These are phyloP conservation scores for Apophysomyces sp. DNA, from an alignment of 371 early-diverging fungal genomes.

Conservation along the genomic window DNA sequence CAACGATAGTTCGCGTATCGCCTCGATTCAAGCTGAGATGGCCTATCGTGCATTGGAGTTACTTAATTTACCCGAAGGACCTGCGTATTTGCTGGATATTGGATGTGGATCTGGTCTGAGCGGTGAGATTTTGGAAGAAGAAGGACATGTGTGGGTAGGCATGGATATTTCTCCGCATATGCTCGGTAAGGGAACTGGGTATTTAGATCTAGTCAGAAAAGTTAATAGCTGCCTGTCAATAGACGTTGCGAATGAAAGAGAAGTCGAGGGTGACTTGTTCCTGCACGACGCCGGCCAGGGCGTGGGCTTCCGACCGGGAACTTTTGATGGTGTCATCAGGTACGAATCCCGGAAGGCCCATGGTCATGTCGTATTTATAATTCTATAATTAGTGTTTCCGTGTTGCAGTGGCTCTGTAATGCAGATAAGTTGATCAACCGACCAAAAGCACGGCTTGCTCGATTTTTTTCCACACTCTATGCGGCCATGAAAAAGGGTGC, in stretches of 20 bases:
- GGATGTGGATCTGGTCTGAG: constrained; percentile 68
- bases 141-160: constrained; percentile 96
- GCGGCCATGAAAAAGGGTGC: constrained; percentile 87
- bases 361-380: too few species aligned
- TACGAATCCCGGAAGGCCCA: constrained; percentile 16
- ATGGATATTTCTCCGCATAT: constrained; percentile 95
- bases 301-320: constrained; percentile 92
- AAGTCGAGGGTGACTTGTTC: constrained; percentile 91
- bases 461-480: constrained; percentile 95
- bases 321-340: constrained; percentile 97
- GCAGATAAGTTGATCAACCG: constrained; percentile 87
- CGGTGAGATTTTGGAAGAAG: constrained; percentile 94
- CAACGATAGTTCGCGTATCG: constrained; percentile 79
- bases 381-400: constrained; percentile 96
- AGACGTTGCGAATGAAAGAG: constrained; percentile 78
- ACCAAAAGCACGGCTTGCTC: constrained; percentile 81
- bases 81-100: constrained; percentile 59
- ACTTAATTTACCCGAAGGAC: constrained; percentile 77
- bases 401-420: constrained; percentile 99
- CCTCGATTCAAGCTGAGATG: constrained; percentile 93
- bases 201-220: too few species aligned
- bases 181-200: constrained; percentile 58
- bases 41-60: constrained; percentile 90
- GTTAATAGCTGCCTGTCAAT: constrained; percentile 8
- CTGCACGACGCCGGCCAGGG: constrained; percentile 97